Percentiles rank a stretch among this genome's conserved stretches.
Evolutionary conservation across 805 yeast genomes (phyloP).

Genomic region (Metschnikowia continentalis): DNA sequence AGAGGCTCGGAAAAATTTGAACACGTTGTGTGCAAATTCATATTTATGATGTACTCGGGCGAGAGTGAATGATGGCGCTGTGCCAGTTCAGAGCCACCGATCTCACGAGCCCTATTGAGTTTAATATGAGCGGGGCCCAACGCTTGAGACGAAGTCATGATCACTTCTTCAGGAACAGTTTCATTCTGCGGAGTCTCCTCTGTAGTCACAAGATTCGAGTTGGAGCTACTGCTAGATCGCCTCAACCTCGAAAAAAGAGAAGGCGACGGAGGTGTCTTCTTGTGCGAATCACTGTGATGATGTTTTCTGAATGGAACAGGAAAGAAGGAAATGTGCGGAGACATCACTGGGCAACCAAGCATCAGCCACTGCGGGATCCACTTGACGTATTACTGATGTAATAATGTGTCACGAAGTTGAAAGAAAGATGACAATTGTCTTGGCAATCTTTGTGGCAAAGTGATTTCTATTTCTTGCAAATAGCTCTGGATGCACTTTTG

Average conservation of each 20-base stretch:
- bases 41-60: slow-evolving; percentile 8
- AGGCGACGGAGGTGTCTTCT: neutral
- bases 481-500: neutral
- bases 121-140: slow-evolving; percentile 2
- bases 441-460: neutral
- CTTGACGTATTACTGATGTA: neutral
- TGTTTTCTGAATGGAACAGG: slow-evolving; percentile 1
- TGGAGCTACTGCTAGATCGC: slow-evolving; percentile 2
- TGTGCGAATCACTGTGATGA: neutral
- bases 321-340: neutral
- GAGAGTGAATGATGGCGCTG: slow-evolving; percentile 2
- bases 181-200: neutral
- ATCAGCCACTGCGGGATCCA: neutral
- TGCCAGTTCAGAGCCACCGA: neutral
- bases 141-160: slow-evolving; percentile 10
- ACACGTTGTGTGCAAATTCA: slow-evolving; percentile 3
- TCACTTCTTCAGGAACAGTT: neutral
- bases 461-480: neutral
- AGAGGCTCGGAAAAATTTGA: neutral
- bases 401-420: neutral
- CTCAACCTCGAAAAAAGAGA: neutral
- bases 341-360: slow-evolving; percentile 1
- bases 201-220: neutral
- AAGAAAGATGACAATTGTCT: neutral
- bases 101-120: slow-evolving; percentile 5